phyloP scores from a whole-genome alignment of 176 grass and related monocot species.

The Ensete glaucum region DNA sequence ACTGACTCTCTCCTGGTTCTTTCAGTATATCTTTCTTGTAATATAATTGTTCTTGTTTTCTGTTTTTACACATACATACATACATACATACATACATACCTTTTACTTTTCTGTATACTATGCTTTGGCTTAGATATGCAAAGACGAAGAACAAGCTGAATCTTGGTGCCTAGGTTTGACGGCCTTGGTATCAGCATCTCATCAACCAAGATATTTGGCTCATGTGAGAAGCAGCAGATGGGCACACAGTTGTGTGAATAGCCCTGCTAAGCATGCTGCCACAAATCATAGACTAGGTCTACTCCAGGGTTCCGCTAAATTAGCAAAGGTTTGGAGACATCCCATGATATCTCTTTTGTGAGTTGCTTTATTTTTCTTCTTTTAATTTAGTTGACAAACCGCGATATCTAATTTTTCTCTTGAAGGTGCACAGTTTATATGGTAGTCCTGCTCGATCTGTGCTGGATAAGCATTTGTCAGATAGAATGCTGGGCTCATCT shows the following conservation, averaged over 20 bases:
- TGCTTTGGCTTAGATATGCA: constrained; percentile 55
- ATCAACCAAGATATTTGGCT: constrained; percentile 46
- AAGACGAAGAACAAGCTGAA: constrained; percentile 81
- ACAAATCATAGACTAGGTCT: constrained; percentile 52
- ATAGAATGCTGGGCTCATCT: constrained; percentile 44
- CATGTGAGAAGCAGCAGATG: constrained; percentile 44
- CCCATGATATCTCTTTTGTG: background rate
- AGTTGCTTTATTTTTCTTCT: constrained; percentile 16
- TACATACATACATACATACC: background rate
- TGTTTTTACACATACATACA: too few relatives aligned
- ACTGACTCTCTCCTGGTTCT: background rate
- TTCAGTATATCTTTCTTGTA: constrained; percentile 1
- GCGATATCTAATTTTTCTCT: constrained; percentile 17
- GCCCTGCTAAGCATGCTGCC: constrained; percentile 61
- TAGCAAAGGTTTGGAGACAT: constrained; percentile 45
- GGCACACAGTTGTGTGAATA: constrained; percentile 65
- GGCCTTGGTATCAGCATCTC: constrained; percentile 40
- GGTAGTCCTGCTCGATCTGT: constrained; percentile 59
- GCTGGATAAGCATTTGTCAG: constrained; percentile 40
- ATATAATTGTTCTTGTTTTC: constrained; percentile 8
- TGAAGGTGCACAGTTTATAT: constrained; percentile 78
- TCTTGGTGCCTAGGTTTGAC: constrained; percentile 69
- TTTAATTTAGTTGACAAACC: constrained; percentile 9
- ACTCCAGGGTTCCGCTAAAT: constrained; percentile 43
- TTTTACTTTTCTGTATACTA: background rate